Evolutionary conservation across 306 rosid species (phyloP), one percentile per base, ranked within the genome.

Genomic region (Dryas alaskensis): DNA sequence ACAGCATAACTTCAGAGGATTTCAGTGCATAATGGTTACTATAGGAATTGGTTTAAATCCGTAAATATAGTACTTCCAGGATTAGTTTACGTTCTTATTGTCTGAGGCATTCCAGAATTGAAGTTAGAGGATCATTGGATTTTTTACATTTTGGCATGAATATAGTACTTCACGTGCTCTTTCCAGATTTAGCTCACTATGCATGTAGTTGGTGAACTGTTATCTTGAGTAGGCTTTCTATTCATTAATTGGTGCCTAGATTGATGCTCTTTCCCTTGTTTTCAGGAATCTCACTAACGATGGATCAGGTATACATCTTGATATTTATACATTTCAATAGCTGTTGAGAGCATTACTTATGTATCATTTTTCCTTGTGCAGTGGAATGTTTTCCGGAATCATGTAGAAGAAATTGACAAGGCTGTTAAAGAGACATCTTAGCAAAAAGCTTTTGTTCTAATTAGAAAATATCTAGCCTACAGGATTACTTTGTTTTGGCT

Each of bases 261-360:
- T 16, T 93, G 71, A 89, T 76, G 42, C 76, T 27, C 40, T 67
- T 73, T 13, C 60, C 10, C 48, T 65, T 79, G 60, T 79, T 87
- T 84, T 82, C 90, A 94, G 99, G 99, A 51, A 92, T 94, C 85
- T 83, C 97, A 10, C 83, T 94, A 81, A 69, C 82, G 76, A 83
- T 87, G 91, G 99, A 94, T 68, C 99, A 94, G 96, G 99, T 94
- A 77, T 31, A 68, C 67, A 45, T 60, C 64, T 6, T 46, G 16
- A 19, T 63, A 9, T 31, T 65, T 51, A 65, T 73, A 19, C 16
- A 39, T 60, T 65, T 13, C 53, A 1, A 27, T 46, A 19, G 46
- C 50, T 31, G 51, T 58, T 59, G 27, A 61, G 60, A 44, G n/a
- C 22, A 63, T 50, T 43, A 54, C 52, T 68, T 61, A 47, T 73